A percentile compares a stretch with the other conserved stretches of the same genome.
phyloP scores from a whole-genome alignment of 805 yeast genomes.

The Ogataea nonfermentans region DNA sequence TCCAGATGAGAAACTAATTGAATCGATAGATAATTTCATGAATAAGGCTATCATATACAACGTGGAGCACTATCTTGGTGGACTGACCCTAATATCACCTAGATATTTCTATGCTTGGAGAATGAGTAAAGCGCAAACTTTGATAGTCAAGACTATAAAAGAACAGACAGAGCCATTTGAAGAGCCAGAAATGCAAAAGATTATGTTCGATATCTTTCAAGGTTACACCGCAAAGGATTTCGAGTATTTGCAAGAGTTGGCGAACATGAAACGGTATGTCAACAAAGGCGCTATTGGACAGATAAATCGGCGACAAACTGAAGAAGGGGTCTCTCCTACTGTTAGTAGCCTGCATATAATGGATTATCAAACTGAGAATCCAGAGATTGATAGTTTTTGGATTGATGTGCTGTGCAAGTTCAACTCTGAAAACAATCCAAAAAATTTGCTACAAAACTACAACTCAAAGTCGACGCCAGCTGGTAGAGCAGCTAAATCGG shows the following conservation, averaged over 20 bases:
- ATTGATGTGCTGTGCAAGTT: constrained; percentile 17
- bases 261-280: constrained; percentile 4
- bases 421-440: not conserved
- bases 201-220: constrained; percentile 18
- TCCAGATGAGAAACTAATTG: constrained; percentile 5
- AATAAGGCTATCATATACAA: constrained; percentile 31
- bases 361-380: constrained; percentile 12
- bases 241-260: constrained; percentile 6
- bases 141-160: constrained; percentile 37
- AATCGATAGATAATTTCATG: constrained; percentile 15
- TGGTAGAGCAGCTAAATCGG: no score
- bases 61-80: constrained; percentile 41
- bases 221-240: constrained; percentile 20
- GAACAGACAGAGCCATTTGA: constrained; percentile 9
- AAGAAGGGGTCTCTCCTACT: not conserved
- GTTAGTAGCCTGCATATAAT: not conserved
- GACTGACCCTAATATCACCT: constrained; percentile 46
- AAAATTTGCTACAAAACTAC: not conserved
- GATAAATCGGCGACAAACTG: not conserved
- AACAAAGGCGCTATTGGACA: no score
- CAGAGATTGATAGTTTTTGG: constrained; percentile 29
- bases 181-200: not conserved
- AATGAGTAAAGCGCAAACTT: constrained; percentile 55
- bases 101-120: constrained; percentile 70
- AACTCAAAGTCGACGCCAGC: not conserved